These are phyloP conservation scores for Exophiala oligosperma DNA, from an alignment of 2,329 filamentous ascomycete species.

Conservation along the genomic window DNA sequence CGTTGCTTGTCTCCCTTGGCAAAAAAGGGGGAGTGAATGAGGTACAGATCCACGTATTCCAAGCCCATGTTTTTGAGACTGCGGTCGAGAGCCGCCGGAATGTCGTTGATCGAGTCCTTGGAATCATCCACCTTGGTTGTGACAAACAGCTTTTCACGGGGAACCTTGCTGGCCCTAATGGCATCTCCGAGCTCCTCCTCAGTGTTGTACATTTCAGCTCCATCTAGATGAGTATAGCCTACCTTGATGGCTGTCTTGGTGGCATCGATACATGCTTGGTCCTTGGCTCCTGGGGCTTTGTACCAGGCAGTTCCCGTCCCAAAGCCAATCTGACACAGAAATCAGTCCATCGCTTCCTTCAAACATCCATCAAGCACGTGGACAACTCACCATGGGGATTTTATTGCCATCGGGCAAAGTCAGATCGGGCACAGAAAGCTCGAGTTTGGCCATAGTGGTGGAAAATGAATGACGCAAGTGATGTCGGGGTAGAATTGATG, in stretches of 20 bases:
- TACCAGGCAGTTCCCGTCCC: conserved; percentile 66
- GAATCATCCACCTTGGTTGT: conserved; percentile 59
- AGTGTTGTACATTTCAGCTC: conserved; percentile 58
- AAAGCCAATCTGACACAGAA: conserved; percentile 53
- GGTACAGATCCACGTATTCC: conserved; percentile 64
- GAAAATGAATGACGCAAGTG: conserved; percentile 4
- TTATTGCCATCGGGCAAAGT: conserved; percentile 29
- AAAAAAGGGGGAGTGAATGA: conserved; percentile 64
- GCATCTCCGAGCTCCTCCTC: conserved; percentile 51
- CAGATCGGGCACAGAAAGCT: conserved; percentile 26
- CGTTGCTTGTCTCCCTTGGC: conserved; percentile 51
- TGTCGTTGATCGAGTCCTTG: conserved; percentile 47
- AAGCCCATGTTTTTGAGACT: conserved; percentile 62
- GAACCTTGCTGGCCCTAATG: conserved; percentile 47
- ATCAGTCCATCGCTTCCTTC: background rate
- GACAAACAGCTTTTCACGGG: conserved; percentile 51
- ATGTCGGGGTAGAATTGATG: background rate
- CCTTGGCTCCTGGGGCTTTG: conserved; percentile 53
- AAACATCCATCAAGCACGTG: background rate
- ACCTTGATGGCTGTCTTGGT: conserved; percentile 59
- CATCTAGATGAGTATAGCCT: conserved; percentile 64
- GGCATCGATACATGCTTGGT: conserved; percentile 55
- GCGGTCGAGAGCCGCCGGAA: conserved; percentile 54
- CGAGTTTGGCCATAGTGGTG: conserved; percentile 29
- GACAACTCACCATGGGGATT: conserved; percentile 27